These are phyloP conservation scores for Aureobasidium namibiae DNA, from an alignment of 2,329 filamentous ascomycete genomes.

Conservation along the genomic window DNA sequence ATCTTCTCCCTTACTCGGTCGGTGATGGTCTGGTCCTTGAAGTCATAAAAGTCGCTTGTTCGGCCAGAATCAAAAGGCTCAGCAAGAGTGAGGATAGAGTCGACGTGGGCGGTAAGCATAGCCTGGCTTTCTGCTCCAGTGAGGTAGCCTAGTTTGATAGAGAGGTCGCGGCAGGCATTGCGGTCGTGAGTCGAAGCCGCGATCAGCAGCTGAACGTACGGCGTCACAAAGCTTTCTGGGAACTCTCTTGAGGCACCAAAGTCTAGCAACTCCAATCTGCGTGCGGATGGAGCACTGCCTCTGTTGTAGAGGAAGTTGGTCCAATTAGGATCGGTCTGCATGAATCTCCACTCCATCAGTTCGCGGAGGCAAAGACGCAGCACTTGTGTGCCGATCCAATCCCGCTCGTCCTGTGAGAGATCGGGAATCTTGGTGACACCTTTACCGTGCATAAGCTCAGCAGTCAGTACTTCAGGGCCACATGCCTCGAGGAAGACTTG, in stretches of 20 bases:
- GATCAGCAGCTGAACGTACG: slow-evolving; percentile 71
- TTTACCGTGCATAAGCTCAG: slow-evolving; percentile 80
- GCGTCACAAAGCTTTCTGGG: slow-evolving; percentile 67
- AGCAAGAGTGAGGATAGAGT: slow-evolving; percentile 78
- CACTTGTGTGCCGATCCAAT: slow-evolving; percentile 95
- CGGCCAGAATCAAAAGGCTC: slow-evolving; percentile 65
- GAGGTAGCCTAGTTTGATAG: slow-evolving; percentile 75
- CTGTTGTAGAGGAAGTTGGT: slow-evolving; percentile 75
- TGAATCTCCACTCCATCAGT: slow-evolving; percentile 90
- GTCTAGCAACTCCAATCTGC: slow-evolving; percentile 79
- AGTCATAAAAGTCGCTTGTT: slow-evolving; percentile 86
- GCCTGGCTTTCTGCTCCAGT: slow-evolving; percentile 77
- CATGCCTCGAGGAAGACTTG: slow-evolving; percentile 69
- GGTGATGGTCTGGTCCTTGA: slow-evolving; percentile 89
- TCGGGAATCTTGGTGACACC: slow-evolving; percentile 70
- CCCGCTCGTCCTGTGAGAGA: slow-evolving; percentile 73
- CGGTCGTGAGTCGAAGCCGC: slow-evolving; percentile 69
- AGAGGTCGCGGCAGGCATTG: slow-evolving; percentile 55
- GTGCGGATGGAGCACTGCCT: background rate
- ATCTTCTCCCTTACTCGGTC: slow-evolving; percentile 83
- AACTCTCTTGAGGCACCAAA: slow-evolving; percentile 90
- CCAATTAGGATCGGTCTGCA: slow-evolving; percentile 99
- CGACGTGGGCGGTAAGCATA: slow-evolving; percentile 88
- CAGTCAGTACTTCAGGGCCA: slow-evolving; percentile 80
- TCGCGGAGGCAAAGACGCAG: slow-evolving; percentile 86